phyloP scores from a whole-genome alignment of 2,329 filamentous ascomycete genomes.

The Penicillium freii region DNA sequence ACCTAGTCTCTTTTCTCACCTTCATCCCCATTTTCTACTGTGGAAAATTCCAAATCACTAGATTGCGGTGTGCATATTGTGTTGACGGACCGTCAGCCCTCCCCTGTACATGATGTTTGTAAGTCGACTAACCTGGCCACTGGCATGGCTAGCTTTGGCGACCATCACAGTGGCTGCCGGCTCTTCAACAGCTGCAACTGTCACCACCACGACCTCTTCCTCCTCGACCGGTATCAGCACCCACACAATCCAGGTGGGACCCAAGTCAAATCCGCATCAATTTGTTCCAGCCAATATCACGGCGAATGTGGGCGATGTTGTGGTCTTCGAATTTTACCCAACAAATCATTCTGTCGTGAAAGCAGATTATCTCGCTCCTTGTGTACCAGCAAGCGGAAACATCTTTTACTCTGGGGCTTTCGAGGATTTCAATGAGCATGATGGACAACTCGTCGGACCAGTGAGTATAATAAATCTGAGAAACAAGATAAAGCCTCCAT shows the following conservation, averaged over 20 bases:
- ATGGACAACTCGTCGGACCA: constrained; percentile 41
- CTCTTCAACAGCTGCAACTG: not conserved
- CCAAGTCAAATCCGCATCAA: constrained; percentile 31
- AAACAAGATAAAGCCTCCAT: not conserved
- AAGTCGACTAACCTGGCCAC: not conserved
- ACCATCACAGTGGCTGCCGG: not conserved
- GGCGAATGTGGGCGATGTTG: constrained; percentile 33
- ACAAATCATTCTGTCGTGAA: constrained; percentile 63
- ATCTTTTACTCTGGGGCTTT: constrained; percentile 35
- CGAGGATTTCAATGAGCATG: constrained; percentile 49
- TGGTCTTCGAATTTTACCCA: constrained; percentile 62
- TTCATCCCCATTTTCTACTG: not conserved
- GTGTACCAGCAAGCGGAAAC: constrained; percentile 52
- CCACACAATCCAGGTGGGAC: constrained; percentile 37
- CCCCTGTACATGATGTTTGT: constrained; percentile 8
- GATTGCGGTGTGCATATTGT: not conserved
- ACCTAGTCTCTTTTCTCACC: not conserved
- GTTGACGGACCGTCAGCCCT: not conserved
- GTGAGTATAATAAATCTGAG: constrained; percentile 25
- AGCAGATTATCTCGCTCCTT: constrained; percentile 59
- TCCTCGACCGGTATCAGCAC: constrained; percentile 25
- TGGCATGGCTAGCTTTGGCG: constrained; percentile 6
- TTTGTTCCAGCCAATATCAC: constrained; percentile 32
- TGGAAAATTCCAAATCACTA: not conserved
- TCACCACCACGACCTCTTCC: constrained; percentile 9